phyloP scores from a whole-genome alignment of 805 yeast species.

The Schwanniomyces occidentalis region DNA sequence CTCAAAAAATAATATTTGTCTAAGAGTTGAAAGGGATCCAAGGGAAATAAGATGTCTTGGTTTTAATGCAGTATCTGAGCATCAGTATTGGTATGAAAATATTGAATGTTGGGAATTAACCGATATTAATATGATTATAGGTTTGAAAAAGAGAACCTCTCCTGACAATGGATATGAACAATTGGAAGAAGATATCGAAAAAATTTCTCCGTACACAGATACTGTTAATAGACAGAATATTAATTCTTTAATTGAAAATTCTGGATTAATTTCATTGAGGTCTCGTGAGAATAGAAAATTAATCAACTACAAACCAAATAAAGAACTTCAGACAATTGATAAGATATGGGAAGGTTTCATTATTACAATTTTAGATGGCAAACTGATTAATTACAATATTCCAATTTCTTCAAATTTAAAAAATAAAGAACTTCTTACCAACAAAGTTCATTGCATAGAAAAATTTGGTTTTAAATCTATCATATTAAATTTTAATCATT shows the following conservation, averaged over 20 bases:
- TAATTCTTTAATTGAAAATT: constrained; percentile 5
- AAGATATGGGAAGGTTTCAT: constrained; percentile 79
- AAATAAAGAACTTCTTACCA: constrained; percentile 45
- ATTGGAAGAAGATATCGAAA: background rate
- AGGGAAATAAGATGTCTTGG: constrained; percentile 90
- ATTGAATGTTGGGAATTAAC: constrained; percentile 81
- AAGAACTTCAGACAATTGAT: constrained; percentile 6
- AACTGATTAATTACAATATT: constrained; percentile 57
- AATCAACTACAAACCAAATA: background rate
- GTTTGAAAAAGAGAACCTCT: constrained; percentile 39
- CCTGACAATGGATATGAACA: constrained; percentile 24
- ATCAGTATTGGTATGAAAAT: constrained; percentile 61
- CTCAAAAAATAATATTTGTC: constrained; percentile 77
- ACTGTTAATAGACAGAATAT: too few relatives aligned
- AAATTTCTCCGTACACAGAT: too few relatives aligned
- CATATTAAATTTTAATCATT: constrained; percentile 71
- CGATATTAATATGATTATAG: constrained; percentile 75
- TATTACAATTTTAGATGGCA: constrained; percentile 63
- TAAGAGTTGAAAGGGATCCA: constrained; percentile 90
- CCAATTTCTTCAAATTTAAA: constrained; percentile 47
- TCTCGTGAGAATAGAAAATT: constrained; percentile 11
- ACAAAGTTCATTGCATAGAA: constrained; percentile 59
- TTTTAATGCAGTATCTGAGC: constrained; percentile 71
- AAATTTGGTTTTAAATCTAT: constrained; percentile 79
- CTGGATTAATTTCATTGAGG: constrained; percentile 21